Evolutionary conservation across 306 rosid genomes (phyloP), one percentile per base, ranked within the genome.

Genomic region (Prunus mongolica): DNA sequence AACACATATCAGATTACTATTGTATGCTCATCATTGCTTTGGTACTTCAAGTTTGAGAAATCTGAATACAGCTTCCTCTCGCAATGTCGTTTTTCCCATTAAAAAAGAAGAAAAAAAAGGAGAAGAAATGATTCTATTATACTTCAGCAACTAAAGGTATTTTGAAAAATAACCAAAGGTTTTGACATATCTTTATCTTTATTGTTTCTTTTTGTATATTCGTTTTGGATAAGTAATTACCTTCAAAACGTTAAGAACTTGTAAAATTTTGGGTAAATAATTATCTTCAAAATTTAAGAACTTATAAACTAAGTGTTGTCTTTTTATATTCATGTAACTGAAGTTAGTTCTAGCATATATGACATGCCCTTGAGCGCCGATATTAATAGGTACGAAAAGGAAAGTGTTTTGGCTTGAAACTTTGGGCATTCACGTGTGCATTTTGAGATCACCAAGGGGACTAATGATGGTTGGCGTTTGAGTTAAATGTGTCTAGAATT

Each of bases 311-410:
- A 1, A 30, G 27, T 69, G 49, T 78, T 20, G 61, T 64, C 4
- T 7, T 44, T 38, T 56, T 13, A 65, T 51, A n/a, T 44, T 67
- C 15, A 18, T 28, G 3, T 3, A 30, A 20, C 13, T 6, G 99
- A 95, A 92, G 98, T 95, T 67, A 95, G 98, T 81, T 92, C 99
- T 55, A 95, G 98, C 68, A 87, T 95, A 69, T 95, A 92, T 84
- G 99, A 97, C 5, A 84, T 90, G 12, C 99, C 99, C 27, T 88
- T 95, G 92, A 70, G 92, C 77, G 92, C 98, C 61, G 99, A 95
- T 83, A 89, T 95, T 72, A 95, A 95, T 86, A 88, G 97, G 99
- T 95, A 74, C 14, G 14, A 22, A 22, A 25, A 47, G 3, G 24
- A 50, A 20, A 15, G 61, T 58, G 77, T 2, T 72, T 34, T 45